Evolutionary conservation across 345 rosid genomes (phyloP), one percentile per base, ranked within the genome.

Genomic region (Boechera divaricarpa): DNA sequence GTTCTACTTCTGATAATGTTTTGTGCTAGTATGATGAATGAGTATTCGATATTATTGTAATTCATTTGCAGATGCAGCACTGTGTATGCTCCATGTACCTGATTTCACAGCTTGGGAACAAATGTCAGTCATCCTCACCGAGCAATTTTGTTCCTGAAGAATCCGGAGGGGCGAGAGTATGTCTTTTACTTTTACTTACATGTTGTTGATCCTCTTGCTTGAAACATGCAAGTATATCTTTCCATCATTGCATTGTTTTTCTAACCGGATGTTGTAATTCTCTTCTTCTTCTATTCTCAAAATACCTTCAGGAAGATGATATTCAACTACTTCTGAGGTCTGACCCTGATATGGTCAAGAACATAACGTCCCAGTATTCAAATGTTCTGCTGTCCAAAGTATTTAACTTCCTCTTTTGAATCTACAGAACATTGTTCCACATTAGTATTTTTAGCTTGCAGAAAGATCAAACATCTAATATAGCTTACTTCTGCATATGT

Each of bases 341-440:
- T 77, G 63, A 77, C n/a, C 58, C 65, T 45, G 70, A 70, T 62
- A 36, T 63, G 56, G 70, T 77, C 59, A 70, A 70, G 70, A 70
- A 64, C 33, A 63, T 55, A 70, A 35, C 59, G 8, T 69, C 59
- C 1, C 63, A 54, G 49, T 45, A 62, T 45, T 62, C 71, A n/a
- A 77, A 28, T 36, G 10, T 44, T 12, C 39, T 77, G 5, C 32
- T 54, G 29, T 64, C 75, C 21, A 38, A 77, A 29, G 76, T 77
- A 77, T 47, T 15, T 18, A 24, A 33, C 67, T 66, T 35, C 2
- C 29, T 21, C 36, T 32, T 33, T 44, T 36, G 6, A 21, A 21
- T 5, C 24, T 45, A 59, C 35, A 1, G 3, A 33, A 33, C 36
- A 36, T 16, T 61, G 18, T 49, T 61, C 11, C 69, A 16, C 60